Evolutionary conservation across 2,329 filamentous ascomycete species (phyloP).

Genomic region (Lecanicillium sp.): DNA sequence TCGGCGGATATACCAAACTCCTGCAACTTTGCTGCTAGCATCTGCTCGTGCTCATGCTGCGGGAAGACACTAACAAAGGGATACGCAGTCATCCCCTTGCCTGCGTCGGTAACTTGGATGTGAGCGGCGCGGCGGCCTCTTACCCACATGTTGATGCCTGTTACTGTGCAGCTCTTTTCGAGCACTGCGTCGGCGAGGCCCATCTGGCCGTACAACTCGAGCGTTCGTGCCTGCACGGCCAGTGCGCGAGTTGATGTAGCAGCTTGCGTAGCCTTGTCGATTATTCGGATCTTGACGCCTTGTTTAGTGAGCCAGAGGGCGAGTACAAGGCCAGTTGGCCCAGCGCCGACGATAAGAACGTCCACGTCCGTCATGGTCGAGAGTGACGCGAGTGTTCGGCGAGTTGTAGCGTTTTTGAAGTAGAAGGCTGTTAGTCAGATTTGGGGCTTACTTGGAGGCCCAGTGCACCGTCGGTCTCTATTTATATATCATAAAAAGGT

Average conservation of each 20-base stretch:
- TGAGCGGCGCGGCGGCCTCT: background rate
- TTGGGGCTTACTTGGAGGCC: too few relatives aligned
- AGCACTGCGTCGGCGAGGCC: slow-evolving; percentile 1
- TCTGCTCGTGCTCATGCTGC: slow-evolving; percentile 7
- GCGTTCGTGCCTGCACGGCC: slow-evolving; percentile 3
- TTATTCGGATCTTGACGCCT: slow-evolving; percentile 5
- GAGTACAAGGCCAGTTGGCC: slow-evolving; percentile 7
- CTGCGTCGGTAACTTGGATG: background rate
- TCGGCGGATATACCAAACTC: slow-evolving; percentile 2
- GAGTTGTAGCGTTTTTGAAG: too few relatives aligned
- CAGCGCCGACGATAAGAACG: slow-evolving; percentile 8
- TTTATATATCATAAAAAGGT: too few relatives aligned
- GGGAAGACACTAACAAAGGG: background rate
- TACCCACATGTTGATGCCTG: slow-evolving; percentile 5
- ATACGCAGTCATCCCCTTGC: background rate
- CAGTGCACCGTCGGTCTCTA: too few relatives aligned
- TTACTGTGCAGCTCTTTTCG: background rate
- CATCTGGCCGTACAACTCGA: slow-evolving; percentile 7
- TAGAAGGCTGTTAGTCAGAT: too few relatives aligned
- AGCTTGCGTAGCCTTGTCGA: slow-evolving; percentile 1
- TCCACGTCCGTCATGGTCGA: slow-evolving; percentile 4
- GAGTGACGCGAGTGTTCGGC: too few relatives aligned
- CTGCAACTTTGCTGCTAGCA: background rate
- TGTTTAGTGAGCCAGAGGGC: slow-evolving; percentile 9
- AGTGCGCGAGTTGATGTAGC: slow-evolving; percentile 7